phyloP scores from a whole-genome alignment of 176 grass and related monocot species.

The Paspalum vaginatum region DNA sequence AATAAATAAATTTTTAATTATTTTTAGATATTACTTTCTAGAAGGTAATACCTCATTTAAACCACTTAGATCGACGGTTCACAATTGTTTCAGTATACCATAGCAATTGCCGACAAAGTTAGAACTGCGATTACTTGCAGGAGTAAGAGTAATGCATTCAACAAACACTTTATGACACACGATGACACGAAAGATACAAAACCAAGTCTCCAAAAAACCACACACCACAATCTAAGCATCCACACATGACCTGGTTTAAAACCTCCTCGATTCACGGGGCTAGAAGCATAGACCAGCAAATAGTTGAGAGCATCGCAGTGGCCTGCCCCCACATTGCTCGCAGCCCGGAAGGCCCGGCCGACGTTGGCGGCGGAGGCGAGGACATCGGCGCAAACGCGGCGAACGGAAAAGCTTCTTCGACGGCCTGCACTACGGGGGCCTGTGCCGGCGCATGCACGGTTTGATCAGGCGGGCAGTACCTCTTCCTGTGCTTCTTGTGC shows the following conservation, averaged over 20 bases:
- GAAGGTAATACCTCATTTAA: no score
- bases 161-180: background rate
- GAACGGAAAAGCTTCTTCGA: slow-evolving; percentile 23
- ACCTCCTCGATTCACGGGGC: background rate
- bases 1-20: no score
- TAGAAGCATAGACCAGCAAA: slow-evolving; percentile 9
- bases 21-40: no score
- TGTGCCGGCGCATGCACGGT: background rate
- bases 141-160: background rate
- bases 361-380: slow-evolving; percentile 13
- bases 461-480: slow-evolving; percentile 25
- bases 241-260: background rate
- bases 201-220: background rate
- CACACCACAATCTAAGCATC: slow-evolving; percentile 3
- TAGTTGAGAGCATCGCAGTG: background rate
- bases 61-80: no score
- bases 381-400: slow-evolving; percentile 40
- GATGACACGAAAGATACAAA: background rate
- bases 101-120: no score
- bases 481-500: slow-evolving; percentile 45
- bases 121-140: no score
- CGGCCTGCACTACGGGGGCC: slow-evolving; percentile 15
- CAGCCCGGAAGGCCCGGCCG: background rate
- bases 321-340: background rate
- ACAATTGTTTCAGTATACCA: no score